Evolutionary conservation across 768 basidiomycete species (phyloP).

Genomic region (Xerocomellus dryophilus): DNA sequence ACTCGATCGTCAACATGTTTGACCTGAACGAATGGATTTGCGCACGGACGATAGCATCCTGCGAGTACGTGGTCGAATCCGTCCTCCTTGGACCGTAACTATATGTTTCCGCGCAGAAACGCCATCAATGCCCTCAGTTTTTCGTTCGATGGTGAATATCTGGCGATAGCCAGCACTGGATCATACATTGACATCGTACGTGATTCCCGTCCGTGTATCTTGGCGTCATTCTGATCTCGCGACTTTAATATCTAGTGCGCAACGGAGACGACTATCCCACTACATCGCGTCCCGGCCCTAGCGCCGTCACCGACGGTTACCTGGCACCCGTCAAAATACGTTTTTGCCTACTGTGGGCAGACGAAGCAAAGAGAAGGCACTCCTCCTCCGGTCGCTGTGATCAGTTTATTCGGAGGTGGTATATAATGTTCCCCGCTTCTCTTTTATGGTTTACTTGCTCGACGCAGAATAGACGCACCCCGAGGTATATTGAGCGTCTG

Average conservation of each 20-base stretch:
- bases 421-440: slow-evolving; percentile 19
- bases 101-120: slow-evolving; percentile 43
- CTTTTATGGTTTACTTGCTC: neutral
- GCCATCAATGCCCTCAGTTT: slow-evolving; percentile 73
- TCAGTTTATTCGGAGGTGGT: slow-evolving; percentile 68
- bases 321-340: slow-evolving; percentile 81
- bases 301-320: slow-evolving; percentile 72
- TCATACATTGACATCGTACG: slow-evolving; percentile 76
- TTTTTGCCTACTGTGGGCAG: slow-evolving; percentile 81
- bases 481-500: neutral
- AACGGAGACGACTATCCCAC: slow-evolving; percentile 68
- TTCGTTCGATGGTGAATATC: slow-evolving; percentile 79
- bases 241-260: slow-evolving; percentile 50
- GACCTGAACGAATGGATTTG: slow-evolving; percentile 81
- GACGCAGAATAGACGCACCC: neutral
- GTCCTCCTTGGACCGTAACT: neutral
- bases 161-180: slow-evolving; percentile 72
- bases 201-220: neutral
- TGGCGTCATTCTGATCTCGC: neutral
- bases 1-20: slow-evolving; percentile 82
- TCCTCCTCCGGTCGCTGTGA: slow-evolving; percentile 61
- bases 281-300: slow-evolving; percentile 74
- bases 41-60: slow-evolving; percentile 68
- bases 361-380: slow-evolving; percentile 63
- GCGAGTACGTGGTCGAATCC: slow-evolving; percentile 58